phyloP scores from a whole-genome alignment of 2,329 filamentous ascomycete genomes.

The Nigrospora oryzae region DNA sequence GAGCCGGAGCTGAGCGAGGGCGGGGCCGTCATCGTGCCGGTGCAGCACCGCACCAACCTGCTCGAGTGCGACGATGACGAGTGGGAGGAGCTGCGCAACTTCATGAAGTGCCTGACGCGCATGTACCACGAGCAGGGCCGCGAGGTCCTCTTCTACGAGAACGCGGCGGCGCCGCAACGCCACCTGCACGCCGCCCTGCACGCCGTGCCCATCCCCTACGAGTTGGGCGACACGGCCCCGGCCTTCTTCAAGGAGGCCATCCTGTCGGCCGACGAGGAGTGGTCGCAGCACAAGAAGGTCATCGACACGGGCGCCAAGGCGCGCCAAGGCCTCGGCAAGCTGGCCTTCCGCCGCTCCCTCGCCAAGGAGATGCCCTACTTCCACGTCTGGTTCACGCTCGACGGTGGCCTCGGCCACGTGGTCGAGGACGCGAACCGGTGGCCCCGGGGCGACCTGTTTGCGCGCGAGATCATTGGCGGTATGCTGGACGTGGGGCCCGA shows the following conservation, averaged over 20 bases:
- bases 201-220: conserved; percentile 81
- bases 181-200: conserved; percentile 79
- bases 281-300: conserved; percentile 90
- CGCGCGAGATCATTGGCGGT: conserved; percentile 81
- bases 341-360: conserved; percentile 73
- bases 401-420: conserved; percentile 86
- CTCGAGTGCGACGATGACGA: conserved; percentile 98
- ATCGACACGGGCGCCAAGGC: conserved; percentile 73
- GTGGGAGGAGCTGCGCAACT: conserved; percentile 98
- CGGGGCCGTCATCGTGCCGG: conserved; percentile 80
- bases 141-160: conserved; percentile 95
- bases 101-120: conserved; percentile 92
- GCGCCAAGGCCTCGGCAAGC: conserved; percentile 62
- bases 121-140: conserved; percentile 92
- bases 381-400: conserved; percentile 89
- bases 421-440: conserved; percentile 80
- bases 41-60: conserved; percentile 79
- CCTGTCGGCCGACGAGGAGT: conserved; percentile 79
- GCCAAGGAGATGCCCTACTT: conserved; percentile 98
- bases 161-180: conserved; percentile 73
- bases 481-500: conserved; percentile 81
- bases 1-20: conserved; percentile 80
- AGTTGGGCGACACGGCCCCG: conserved; percentile 82
- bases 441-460: conserved; percentile 89
- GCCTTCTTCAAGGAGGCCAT: conserved; percentile 96